These are phyloP conservation scores for Backusella parvicylindrica DNA, from an alignment of 192 early-diverging fungal genomes.

Conservation along the genomic window DNA sequence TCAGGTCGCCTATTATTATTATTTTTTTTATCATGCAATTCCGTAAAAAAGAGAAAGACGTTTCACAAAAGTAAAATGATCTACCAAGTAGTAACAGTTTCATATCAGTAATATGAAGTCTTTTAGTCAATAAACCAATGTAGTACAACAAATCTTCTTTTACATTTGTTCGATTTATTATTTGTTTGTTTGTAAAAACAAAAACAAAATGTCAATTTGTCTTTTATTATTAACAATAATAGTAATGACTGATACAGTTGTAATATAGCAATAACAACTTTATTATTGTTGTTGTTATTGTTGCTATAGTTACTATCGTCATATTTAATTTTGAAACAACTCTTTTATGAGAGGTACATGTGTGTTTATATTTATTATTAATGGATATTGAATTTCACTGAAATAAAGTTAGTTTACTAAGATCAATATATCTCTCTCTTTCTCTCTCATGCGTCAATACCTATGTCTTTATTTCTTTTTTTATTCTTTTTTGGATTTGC, in stretches of 20 bases:
- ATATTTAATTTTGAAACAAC: constrained; percentile 1
- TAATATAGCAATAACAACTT: neutral
- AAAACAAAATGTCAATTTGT: no score
- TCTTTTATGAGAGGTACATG: neutral
- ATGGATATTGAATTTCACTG: neutral
- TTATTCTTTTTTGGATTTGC: neutral
- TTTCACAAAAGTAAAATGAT: neutral
- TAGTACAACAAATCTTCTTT: neutral
- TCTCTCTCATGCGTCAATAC: neutral
- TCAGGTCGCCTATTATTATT: neutral
- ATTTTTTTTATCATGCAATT: neutral
- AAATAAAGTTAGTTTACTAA: neutral
- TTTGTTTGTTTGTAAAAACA: neutral
- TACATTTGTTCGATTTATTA: neutral
- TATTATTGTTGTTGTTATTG: neutral
- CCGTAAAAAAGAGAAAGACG: neutral
- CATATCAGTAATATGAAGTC: neutral
- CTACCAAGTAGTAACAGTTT: neutral
- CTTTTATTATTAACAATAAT: no score
- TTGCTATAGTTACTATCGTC: neutral
- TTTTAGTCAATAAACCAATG: neutral
- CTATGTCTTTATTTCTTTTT: neutral
- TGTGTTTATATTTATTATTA: neutral
- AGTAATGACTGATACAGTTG: no score
- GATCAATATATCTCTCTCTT: no score